Percentiles rank a stretch among this genome's conserved stretches.
phyloP scores from a whole-genome alignment of 345 rosid genomes.

The Litchi chinensis region DNA sequence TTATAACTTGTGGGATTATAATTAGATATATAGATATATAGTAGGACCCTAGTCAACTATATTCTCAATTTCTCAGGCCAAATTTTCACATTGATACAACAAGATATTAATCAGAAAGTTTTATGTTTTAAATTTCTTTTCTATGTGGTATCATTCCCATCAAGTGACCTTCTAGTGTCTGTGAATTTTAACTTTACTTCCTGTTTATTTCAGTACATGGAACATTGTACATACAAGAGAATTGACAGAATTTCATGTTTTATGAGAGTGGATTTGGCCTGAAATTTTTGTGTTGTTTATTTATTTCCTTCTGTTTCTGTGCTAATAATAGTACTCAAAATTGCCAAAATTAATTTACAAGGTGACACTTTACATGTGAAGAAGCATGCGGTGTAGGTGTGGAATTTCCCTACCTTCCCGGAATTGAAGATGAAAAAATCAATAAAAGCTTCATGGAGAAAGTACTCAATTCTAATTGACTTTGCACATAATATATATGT shows the following conservation, averaged over 20 bases:
- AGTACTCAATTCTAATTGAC: no score
- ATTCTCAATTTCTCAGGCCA: no score
- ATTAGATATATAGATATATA: background rate
- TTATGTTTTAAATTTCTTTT: no score
- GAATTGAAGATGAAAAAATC: no score
- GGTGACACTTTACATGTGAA: no score
- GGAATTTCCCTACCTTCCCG: background rate
- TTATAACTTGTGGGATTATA: slow-evolving; percentile 18
- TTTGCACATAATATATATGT: no score
- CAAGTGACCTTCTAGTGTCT: background rate
- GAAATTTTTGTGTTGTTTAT: background rate
- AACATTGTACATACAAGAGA: background rate
- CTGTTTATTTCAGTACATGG: background rate
- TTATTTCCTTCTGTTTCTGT: background rate
- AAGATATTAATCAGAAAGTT: background rate
- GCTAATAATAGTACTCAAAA: background rate
- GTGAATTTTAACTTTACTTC: background rate
- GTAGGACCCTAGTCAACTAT: no score
- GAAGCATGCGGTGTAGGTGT: background rate
- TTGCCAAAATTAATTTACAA: background rate
- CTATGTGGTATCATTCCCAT: no score
- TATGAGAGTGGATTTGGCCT: background rate
- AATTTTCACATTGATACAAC: no score
- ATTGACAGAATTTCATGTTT: background rate
- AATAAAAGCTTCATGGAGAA: no score